phyloP scores from a whole-genome alignment of 148 eudicot species.

The Persicaria tinctoria region DNA sequence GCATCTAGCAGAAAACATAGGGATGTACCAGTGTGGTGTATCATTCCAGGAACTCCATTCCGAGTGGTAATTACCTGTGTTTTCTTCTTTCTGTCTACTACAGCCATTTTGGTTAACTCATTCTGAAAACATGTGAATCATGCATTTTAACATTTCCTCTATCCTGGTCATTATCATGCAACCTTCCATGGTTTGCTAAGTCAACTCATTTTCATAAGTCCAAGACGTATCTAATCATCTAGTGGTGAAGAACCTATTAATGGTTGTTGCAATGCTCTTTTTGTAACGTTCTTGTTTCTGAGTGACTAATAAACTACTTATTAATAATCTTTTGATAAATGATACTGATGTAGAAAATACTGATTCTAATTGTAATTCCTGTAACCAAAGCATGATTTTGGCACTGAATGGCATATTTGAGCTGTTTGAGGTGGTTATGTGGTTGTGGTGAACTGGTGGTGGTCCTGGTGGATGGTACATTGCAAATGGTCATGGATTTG shows the following conservation, averaged over 20 bases:
- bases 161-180: not conserved
- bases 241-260: not conserved
- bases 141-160: not conserved
- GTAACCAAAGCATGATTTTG: not conserved
- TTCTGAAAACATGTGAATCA: not conserved
- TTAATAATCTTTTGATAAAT: not conserved
- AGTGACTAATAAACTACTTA: not conserved
- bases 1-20: constrained; percentile 25
- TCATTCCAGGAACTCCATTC: constrained; percentile 76
- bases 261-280: not conserved
- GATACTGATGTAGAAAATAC: not conserved
- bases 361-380: not conserved
- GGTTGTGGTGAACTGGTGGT: not conserved
- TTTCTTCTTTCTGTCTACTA: not conserved
- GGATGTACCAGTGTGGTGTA: constrained; percentile 69
- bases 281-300: not conserved
- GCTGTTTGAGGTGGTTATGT: not conserved
- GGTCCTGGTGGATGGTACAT: not conserved
- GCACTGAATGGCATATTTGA: not conserved
- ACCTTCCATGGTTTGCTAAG: not conserved
- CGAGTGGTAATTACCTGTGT: constrained; percentile 58
- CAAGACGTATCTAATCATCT: not conserved
- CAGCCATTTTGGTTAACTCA: not conserved
- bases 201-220: not conserved
- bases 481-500: not conserved